phyloP scores from a whole-genome alignment of 1,284 basidiomycete genomes.

The Cystobasidiaceae sp. region DNA sequence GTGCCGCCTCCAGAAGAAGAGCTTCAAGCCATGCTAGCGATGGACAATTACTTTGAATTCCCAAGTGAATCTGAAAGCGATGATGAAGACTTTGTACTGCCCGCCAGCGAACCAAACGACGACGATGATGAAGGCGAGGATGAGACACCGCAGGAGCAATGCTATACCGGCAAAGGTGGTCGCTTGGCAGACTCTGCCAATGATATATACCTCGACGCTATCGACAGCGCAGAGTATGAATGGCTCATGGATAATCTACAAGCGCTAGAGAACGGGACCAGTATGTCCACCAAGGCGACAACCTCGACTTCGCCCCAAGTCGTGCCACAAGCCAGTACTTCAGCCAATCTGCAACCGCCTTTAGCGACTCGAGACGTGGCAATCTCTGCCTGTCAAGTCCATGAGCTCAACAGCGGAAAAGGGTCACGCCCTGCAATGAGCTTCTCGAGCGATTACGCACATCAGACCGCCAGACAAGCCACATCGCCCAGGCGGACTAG shows the following conservation, averaged over 20 bases:
- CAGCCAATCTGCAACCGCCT: too few species aligned
- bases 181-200: neutral
- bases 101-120: slow-evolving; percentile 3
- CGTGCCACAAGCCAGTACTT: neutral
- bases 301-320: neutral
- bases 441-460: too few species aligned
- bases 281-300: neutral
- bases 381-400: too few species aligned
- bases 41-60: slow-evolving; percentile 32
- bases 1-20: slow-evolving; percentile 23
- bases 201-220: neutral
- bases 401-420: too few species aligned
- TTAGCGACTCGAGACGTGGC: too few species aligned
- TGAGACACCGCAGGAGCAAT: neutral
- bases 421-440: too few species aligned
- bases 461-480: too few species aligned
- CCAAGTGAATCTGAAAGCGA: slow-evolving; percentile 23
- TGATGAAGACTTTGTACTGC: slow-evolving; percentile 28
- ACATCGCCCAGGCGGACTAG: too few species aligned
- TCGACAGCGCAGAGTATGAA: slow-evolving; percentile 13
- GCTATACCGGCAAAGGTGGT: neutral
- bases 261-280: neutral
- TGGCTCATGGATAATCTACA: slow-evolving; percentile 17
- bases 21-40: slow-evolving; percentile 24
- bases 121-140: slow-evolving; percentile 14